Evolutionary conservation across 257 asterid species (phyloP), one percentile per base, ranked within the genome.

Genomic region (Voacanga thouarsii): DNA sequence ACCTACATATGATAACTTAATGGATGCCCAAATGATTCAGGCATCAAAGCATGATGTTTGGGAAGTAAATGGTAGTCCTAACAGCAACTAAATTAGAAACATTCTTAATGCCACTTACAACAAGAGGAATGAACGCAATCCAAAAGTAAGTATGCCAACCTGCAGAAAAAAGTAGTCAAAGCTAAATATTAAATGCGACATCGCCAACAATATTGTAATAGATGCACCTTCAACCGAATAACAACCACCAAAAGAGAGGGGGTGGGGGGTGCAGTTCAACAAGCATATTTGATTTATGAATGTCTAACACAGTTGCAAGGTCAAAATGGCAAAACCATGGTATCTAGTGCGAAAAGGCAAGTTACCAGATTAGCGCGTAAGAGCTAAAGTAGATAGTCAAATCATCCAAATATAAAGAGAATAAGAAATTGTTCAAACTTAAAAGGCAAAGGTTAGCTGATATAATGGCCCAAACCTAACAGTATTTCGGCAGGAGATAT

Each of bases 121-220:
- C 3, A 60, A 95, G 88, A 33, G 99, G 99, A 77, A 95, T 0
- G 77, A 93, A 95, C 14, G 98, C 97, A 6, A 95, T 95, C 99
- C 98, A 95, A 79, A 95, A 95, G 83, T 95, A 95, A 47, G 97
- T 92, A 81, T 96, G 97, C 98, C 98, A 96, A 80, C 97, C 99
- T 96, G 93, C 87, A 84, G 33, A 82, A 26, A 65, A 44, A 28
- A 49, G 49, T 43, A 28, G 37, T 11, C 55, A 77, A 16, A 50
- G 37, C n/a, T 37, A 24, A 56, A 74, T n/a, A 1, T 1, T 24
- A 23, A 56, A 21, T 60, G 47, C 49, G 57, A 45, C 67, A 53
- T 28, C 21, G 33, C 37, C 56, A 41, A 57, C 55, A 6, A 6
- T 63, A 63, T 12, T 9, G 71, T 0, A 63, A 30, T 69, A 69